Conservation (phyloP, 2,329 filamentous ascomycete genomes). For the Rugonectria rugulosa region DNA sequence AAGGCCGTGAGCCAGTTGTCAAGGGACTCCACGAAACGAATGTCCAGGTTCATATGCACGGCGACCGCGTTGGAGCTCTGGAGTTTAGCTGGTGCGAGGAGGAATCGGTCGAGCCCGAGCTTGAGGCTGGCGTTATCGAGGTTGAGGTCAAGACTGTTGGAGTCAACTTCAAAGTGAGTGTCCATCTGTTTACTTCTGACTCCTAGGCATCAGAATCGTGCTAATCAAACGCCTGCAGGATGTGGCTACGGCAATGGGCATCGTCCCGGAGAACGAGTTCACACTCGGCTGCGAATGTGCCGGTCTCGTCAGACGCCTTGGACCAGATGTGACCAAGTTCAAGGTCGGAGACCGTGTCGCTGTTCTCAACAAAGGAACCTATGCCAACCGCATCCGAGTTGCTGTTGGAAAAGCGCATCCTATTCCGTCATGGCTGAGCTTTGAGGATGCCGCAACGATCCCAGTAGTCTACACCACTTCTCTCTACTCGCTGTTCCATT, state of each 20-base stretch:
- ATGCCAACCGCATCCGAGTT: conserved; percentile 9
- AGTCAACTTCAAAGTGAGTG: conserved; percentile 31
- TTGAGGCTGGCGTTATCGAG: conserved; percentile 11
- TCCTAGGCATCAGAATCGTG: no score
- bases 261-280: conserved; percentile 24
- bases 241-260: conserved; percentile 34
- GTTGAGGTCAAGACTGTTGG: conserved; percentile 37
- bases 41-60: neutral
- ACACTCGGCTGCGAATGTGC: conserved; percentile 36
- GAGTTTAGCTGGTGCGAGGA: conserved; percentile 11
- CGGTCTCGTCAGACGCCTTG: conserved; percentile 40
- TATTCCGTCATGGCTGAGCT: conserved; percentile 45
- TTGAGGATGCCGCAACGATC: conserved; percentile 45
- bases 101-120: neutral
- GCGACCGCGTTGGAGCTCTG: conserved; percentile 1
- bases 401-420: conserved; percentile 7
- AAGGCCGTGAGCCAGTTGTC: neutral
- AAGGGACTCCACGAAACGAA: neutral
- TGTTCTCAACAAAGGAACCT: conserved; percentile 34
- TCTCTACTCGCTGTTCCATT: conserved; percentile 28
- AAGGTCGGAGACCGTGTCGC: conserved; percentile 36
- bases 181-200: no score
- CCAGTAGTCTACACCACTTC: conserved; percentile 45
- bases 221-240: no score
- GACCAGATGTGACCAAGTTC: conserved; percentile 24